Base-by-base conservation (phyloP, 1,139 yeast genomes). In the Saccharomyces pastorianus region DNA sequence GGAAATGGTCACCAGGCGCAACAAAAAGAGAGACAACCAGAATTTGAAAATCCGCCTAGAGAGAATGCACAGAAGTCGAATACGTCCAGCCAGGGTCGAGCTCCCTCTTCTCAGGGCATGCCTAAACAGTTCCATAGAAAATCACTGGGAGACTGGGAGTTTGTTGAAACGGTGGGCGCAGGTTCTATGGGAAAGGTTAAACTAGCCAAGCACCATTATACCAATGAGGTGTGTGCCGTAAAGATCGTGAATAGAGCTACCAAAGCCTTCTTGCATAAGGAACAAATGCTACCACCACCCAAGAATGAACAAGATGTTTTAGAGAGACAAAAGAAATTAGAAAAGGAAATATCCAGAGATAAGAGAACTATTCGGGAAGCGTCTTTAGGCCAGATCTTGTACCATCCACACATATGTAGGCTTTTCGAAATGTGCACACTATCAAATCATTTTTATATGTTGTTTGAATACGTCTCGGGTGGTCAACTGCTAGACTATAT, bases 141-240 rank as follows among this genome's bases (percentile, higher is more conserved):
- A 57, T 80, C 96, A 6, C 85, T 93, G 54, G 99, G 99, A 23
- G 97, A 95, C 61, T 93, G 99, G 98, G 95, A 88, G 64, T 90
- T 93, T 64, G 80, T 89, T 58, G 89, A 89, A 69, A 90, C 96
- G 1, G 88, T 93, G 49, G 99, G 99, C 51, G 96, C 98, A 4
- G 99, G 99, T 2, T 88, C 96, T 1, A 93, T 93, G 99, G 99
- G 99, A 55, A 95, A 93, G 70, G 99, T 93, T 51, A 93, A 93
- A 71, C 76, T 93, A 49, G 98, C 98, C 2, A 85, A 82, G 64
- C 96, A 91, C 72, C 81, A 87, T 60, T 70, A 83, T 14, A 51
- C 42, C 0, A 80, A 81, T 55, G 96, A 89, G 66, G 77, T 86
- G 28, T 90, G 96, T 71, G 98, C 93, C 0, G 87, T 87, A 25